Conservation (phyloP, 768 basidiomycete genomes). For the Baorangia bicolor region DNA sequence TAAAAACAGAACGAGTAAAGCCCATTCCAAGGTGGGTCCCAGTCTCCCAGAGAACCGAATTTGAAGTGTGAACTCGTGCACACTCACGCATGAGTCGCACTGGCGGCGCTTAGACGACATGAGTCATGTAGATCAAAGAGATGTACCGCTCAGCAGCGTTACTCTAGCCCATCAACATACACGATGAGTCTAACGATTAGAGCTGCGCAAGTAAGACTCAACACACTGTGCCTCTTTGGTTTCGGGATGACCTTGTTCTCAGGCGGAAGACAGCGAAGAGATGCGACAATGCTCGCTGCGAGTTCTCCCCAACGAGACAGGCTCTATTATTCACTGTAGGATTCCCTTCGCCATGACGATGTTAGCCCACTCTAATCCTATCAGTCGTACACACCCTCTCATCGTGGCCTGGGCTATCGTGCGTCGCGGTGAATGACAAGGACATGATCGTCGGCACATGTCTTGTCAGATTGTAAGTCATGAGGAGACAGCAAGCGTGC, state of each 20-base stretch:
- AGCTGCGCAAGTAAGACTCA: background rate
- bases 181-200: background rate
- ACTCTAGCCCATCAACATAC: background rate
- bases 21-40: no score
- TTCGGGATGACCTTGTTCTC: background rate
- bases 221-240: background rate
- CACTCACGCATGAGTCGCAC: background rate
- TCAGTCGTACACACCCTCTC: background rate
- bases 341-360: background rate
- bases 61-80: no score
- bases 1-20: no score
- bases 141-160: background rate
- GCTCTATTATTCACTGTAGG: background rate
- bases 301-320: background rate
- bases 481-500: background rate
- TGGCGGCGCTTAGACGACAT: background rate
- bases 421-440: background rate
- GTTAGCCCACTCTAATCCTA: background rate
- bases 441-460: slow-evolving; percentile 4
- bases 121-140: background rate
- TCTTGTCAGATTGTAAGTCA: slow-evolving; percentile 10
- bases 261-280: slow-evolving; percentile 1
- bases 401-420: background rate
- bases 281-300: background rate
- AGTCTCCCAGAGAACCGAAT: no score